Evolutionary conservation across 306 rosid genomes (phyloP).

Genomic region (Delonix regia): DNA sequence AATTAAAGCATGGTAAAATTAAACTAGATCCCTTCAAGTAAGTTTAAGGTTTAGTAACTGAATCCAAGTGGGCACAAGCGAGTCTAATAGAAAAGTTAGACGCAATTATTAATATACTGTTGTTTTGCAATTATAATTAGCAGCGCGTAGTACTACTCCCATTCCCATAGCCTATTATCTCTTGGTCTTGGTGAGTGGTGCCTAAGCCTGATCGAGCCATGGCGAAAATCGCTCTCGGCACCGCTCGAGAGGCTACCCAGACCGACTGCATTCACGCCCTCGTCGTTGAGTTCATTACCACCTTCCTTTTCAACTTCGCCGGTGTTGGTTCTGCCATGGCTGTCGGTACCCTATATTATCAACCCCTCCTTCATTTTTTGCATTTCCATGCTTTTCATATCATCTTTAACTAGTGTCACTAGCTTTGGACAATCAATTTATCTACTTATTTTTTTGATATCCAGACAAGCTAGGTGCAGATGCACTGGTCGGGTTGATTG

Average conservation of each 20-base stretch:
- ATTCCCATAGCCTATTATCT: not conserved
- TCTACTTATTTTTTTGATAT: no score
- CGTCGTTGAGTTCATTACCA: constrained; percentile 73
- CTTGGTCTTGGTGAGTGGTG: no score
- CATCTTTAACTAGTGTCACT: not conserved
- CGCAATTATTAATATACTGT: not conserved
- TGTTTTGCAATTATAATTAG: constrained; percentile 14
- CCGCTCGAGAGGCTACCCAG: constrained; percentile 56
- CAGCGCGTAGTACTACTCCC: no score
- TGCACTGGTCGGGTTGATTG: constrained; percentile 62
- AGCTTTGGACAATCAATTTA: not conserved
- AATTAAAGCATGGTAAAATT: no score
- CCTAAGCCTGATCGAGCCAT: constrained; percentile 10
- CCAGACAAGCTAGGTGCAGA: constrained; percentile 65
- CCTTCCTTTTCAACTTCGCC: constrained; percentile 84
- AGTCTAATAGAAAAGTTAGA: not conserved
- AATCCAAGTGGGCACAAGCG: not conserved
- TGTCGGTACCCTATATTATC: constrained; percentile 61
- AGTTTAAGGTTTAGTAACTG: no score
- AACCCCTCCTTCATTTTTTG: not conserved
- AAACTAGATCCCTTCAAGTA: no score
- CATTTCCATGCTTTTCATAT: not conserved
- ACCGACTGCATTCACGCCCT: constrained; percentile 80
- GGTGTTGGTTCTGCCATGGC: constrained; percentile 87
- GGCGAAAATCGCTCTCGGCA: constrained; percentile 78